These are phyloP conservation scores for Chromera velia DNA, from an alignment of 73 alveolate species.

Conservation along the genomic window DNA sequence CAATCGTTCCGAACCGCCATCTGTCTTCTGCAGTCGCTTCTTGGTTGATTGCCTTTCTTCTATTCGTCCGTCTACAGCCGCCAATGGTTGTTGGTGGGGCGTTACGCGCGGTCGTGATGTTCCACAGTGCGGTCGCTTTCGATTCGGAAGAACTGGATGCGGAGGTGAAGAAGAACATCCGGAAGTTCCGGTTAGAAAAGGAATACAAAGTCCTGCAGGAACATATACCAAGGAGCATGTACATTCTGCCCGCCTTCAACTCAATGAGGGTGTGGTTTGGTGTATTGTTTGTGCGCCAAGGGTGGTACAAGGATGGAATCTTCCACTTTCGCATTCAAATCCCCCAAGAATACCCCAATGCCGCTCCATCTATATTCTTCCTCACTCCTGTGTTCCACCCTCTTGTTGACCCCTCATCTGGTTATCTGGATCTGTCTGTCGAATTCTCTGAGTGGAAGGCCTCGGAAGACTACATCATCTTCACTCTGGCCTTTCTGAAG, in stretches of 20 bases:
- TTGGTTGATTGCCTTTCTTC: too few relatives aligned
- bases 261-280: constrained; percentile 12
- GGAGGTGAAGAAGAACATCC: too few relatives aligned
- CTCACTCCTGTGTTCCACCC: constrained; percentile 53
- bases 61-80: too few relatives aligned
- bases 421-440: constrained; percentile 1
- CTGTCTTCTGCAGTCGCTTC: too few relatives aligned
- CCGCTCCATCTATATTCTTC: constrained; percentile 50
- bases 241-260: constrained; percentile 8
- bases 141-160: too few relatives aligned
- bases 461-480: constrained; percentile 11
- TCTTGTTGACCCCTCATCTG: constrained; percentile 4
- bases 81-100: too few relatives aligned
- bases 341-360: constrained; percentile 56
- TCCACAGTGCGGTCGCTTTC: too few relatives aligned
- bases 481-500: background rate
- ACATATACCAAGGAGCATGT: constrained; percentile 3
- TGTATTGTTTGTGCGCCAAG: constrained; percentile 20
- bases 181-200: constrained; percentile 6
- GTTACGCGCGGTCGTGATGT: too few relatives aligned
- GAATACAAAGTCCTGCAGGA: constrained; percentile 7
- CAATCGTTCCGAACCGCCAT: too few relatives aligned
- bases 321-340: constrained; percentile 53
- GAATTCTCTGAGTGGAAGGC: constrained; percentile 5
- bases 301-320: constrained; percentile 46